Evolutionary conservation across 257 asterid genomes (phyloP).

Genomic region (Penstemon barbatus): DNA sequence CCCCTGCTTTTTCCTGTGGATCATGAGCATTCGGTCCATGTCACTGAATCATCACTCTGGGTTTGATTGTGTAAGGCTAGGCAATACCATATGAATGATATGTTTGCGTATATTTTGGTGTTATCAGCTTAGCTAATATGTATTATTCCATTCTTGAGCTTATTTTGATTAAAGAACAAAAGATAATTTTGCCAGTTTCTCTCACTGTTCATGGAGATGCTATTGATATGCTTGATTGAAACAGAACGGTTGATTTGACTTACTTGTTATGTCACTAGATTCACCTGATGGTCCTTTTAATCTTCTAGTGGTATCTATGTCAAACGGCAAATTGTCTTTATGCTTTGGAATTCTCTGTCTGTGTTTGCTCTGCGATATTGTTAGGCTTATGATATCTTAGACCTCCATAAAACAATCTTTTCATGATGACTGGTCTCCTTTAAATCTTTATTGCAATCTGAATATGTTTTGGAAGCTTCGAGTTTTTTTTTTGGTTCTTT

Average conservation of each 20-base stretch:
- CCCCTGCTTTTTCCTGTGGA: slow-evolving; percentile 77
- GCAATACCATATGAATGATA: slow-evolving; percentile 12
- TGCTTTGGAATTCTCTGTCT: neutral
- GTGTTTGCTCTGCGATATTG: neutral
- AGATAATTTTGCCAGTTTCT: neutral
- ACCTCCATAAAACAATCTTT: too few relatives aligned
- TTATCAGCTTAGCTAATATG: slow-evolving; percentile 17
- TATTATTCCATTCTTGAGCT: neutral
- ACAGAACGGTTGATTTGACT: neutral
- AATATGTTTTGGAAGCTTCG: too few relatives aligned
- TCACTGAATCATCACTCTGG: slow-evolving; percentile 85
- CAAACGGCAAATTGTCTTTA: too few relatives aligned
- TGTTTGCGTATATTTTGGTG: slow-evolving; percentile 1
- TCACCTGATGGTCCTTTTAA: too few relatives aligned
- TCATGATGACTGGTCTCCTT: too few relatives aligned
- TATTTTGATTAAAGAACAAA: slow-evolving; percentile 17
- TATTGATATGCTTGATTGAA: neutral
- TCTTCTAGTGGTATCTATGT: too few relatives aligned
- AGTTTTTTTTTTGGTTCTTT: too few relatives aligned
- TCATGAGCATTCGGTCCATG: slow-evolving; percentile 78
- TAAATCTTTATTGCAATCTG: too few relatives aligned
- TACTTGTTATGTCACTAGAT: neutral
- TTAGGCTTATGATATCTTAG: too few relatives aligned
- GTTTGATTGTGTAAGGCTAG: slow-evolving; percentile 82
- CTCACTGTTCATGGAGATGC: neutral